Evolutionary conservation across 129 eudicot genomes (phyloP), one percentile per base, ranked within the genome.

Genomic region (Saposhnikovia divaricata): DNA sequence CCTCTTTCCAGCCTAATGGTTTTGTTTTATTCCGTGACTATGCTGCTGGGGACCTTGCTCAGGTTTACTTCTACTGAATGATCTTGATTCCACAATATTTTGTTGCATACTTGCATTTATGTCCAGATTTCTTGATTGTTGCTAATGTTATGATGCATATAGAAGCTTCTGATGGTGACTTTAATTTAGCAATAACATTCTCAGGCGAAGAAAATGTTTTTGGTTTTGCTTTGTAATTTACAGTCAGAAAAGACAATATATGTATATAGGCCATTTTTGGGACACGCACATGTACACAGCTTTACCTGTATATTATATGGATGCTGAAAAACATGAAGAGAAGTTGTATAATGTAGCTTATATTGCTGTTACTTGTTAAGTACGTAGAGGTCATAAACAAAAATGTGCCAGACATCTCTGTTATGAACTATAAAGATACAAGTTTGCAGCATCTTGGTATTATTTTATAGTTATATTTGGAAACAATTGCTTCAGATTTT

Each of bases 11-110:
- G 98, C 96, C 96, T 77, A 85, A 90, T 87, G 98, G 88, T 61
- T 84, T 77, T 83, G 88, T 94, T 47, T 79, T 94, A 81, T 89
- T 94, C 81, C 98, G 97, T 9, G 98, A 94, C 80, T 94, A 94
- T 92, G 98, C 98, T 82, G 89, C 94, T n/a, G 98, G 98, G 81
- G 98, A 94, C 88, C 98, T 94, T 85, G 98, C 96, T 82, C 98
- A 94, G 98, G 98, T 94, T 82, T 48, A 40, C 44, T 70, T 42
- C 69, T 45, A 70, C 23, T 81, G 61, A 47, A 42, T 79, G 28
- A 40, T 43, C 63, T 81, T 73, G 51, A 10, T 72, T 39, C 21
- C 51, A 10, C 65, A 75, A 21, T 15, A 46, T 43, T 6, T 34
- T 34, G 38, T 45, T 61, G 18, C 45, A 15, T 69, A 25, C 51